Conservation (phyloP, 805 yeast species). For the Wilhelminamyces savonicus region DNA sequence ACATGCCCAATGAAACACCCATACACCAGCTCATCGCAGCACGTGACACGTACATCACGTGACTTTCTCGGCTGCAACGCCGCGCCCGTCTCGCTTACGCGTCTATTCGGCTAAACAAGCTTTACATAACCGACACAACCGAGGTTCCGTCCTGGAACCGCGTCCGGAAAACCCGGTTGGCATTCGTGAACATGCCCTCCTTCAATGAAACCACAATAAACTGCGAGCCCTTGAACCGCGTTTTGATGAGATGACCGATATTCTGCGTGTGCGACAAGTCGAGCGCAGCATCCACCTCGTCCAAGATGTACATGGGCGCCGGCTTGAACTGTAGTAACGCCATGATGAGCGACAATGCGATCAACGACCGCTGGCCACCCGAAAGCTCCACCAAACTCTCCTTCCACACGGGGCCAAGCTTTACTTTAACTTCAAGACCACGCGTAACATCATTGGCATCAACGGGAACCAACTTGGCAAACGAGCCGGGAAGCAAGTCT, state of each 20-base stretch:
- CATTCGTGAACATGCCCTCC: conserved; percentile 98
- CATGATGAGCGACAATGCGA: conserved; percentile 87
- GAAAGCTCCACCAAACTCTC: conserved; percentile 90
- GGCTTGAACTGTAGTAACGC: conserved; percentile 93
- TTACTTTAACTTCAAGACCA: conserved; percentile 87
- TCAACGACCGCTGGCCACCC: conserved; percentile 95
- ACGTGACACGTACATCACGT: too few relatives aligned
- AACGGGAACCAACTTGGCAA: conserved; percentile 80
- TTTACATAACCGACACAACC: conserved; percentile 67
- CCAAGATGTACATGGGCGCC: conserved; percentile 96
- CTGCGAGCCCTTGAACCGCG: conserved; percentile 91
- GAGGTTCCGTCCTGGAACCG: conserved; percentile 96
- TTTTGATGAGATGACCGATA: conserved; percentile 93
- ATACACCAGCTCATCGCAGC: too few relatives aligned
- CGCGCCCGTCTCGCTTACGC: too few relatives aligned
- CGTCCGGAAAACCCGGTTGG: conserved; percentile 88
- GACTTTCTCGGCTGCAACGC: too few relatives aligned
- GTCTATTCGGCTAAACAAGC: too few relatives aligned
- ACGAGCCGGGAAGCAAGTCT: conserved; percentile 82
- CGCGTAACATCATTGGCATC: conserved; percentile 78
- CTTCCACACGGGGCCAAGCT: conserved; percentile 91
- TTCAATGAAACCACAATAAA: conserved; percentile 94
- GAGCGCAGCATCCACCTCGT: conserved; percentile 97
- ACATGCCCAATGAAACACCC: too few relatives aligned
- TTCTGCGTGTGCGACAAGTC: conserved; percentile 97